Conservation (phyloP, 768 basidiomycete genomes). For the Lyophyllum atratum region DNA sequence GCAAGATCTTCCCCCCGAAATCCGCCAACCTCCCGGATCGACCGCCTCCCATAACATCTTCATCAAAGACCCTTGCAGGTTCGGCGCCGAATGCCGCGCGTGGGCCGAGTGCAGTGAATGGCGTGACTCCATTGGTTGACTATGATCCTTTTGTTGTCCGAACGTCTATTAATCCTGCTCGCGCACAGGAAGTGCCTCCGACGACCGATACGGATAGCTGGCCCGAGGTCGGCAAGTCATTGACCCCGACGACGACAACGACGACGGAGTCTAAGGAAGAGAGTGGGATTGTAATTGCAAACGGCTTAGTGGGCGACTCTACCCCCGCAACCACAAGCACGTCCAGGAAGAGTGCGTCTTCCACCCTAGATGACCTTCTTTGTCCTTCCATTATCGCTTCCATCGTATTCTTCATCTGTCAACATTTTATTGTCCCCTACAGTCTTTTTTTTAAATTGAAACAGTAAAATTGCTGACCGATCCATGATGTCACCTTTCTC, state of each 20-base stretch:
- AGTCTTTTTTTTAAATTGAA: background rate
- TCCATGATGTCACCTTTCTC: constrained; percentile 2
- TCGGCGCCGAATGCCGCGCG: constrained; percentile 15
- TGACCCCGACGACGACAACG: background rate
- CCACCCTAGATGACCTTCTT: background rate
- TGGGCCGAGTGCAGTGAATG: constrained; percentile 13
- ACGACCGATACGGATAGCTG: constrained; percentile 40
- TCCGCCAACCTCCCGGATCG: background rate
- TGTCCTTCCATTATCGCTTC: background rate
- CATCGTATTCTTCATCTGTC: background rate
- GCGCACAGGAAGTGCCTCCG: constrained; percentile 25
- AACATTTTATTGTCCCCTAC: background rate
- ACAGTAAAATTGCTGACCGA: constrained; percentile 1
- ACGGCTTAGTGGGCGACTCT: background rate
- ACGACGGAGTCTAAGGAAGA: constrained; percentile 8
- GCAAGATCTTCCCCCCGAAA: background rate
- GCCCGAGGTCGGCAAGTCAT: constrained; percentile 47
- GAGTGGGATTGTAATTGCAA: constrained; percentile 6
- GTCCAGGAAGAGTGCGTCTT: constrained; percentile 29
- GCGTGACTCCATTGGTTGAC: constrained; percentile 14
- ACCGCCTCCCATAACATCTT: background rate
- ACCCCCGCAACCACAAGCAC: background rate
- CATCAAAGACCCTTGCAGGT: background rate
- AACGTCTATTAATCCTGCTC: constrained; percentile 20
- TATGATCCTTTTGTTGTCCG: constrained; percentile 51